phyloP scores from a whole-genome alignment of 2,329 filamentous ascomycete species.

The Blumeria hordei region DNA sequence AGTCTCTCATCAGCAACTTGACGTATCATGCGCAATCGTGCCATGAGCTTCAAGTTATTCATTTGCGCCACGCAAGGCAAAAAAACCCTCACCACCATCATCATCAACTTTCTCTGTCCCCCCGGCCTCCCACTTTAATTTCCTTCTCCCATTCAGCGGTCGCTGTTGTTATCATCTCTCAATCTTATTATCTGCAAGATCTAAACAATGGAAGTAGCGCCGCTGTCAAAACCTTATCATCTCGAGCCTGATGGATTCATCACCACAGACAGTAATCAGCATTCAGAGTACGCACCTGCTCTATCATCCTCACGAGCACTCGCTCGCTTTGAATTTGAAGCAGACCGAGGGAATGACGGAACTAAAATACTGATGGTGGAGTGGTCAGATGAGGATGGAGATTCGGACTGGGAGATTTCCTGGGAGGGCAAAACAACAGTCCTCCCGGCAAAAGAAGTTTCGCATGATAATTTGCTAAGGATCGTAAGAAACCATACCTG shows the following conservation, averaged over 20 bases:
- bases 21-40: background rate
- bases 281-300: conserved; percentile 17
- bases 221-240: conserved; percentile 4
- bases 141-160: too few species aligned
- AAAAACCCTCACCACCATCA: background rate
- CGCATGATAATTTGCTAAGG: conserved; percentile 23
- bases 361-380: conserved; percentile 89
- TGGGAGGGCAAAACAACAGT: conserved; percentile 64
- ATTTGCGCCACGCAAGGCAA: background rate
- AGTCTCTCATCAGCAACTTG: background rate
- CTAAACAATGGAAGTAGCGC: background rate
- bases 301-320: conserved; percentile 33
- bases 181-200: background rate
- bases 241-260: conserved; percentile 8
- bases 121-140: too few species aligned
- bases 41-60: background rate
- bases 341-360: conserved; percentile 51
- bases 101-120: background rate
- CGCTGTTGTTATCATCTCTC: too few species aligned
- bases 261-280: background rate
- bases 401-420: conserved; percentile 46
- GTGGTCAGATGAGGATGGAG: conserved; percentile 38
- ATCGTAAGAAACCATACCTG: background rate
- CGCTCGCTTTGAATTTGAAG: conserved; percentile 71
- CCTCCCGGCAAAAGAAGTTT: conserved; percentile 23